Base-by-base conservation (phyloP, 1,139 yeast genomes). In the Zygosaccharomyces sapae region DNA sequence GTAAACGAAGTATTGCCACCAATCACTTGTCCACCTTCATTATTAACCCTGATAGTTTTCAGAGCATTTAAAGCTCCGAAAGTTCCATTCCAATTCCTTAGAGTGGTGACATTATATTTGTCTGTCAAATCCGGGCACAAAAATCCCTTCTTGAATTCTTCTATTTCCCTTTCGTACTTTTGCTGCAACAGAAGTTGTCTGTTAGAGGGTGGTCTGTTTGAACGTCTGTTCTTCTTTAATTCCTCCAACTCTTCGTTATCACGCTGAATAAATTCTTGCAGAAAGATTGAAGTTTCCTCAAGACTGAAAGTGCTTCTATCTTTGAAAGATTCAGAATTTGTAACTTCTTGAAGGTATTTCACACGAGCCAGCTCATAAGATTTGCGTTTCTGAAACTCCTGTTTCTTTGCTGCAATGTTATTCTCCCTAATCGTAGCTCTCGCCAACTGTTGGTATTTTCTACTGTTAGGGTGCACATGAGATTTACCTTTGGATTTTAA, bases 401-500 rank as follows among this genome's bases (percentile, higher is more conserved):
- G 66, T 62, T 83, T 85, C 63, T 77, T 80, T 45, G 72, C 72
- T 39, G 75, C 76, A 45, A 90, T 70, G 65, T 85, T 86, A 43
- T 75, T 76, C 54, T 88, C 94, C 65, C 97, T 76, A 41, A 88
- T 70, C 1, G 94, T 80, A n/a, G 97, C 97, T 54, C 94, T 73
- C 51, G 83, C 83, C 48, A 90, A 71, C 66, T 86, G 89, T 65
- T 85, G 84, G 68, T 87, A 85, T 67, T 87, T 89, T 47, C 97
- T 77, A 5, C 97, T 96, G 61, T 83, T 84, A 35, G 95, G 89
- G 65, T 90, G 97, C 56, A 90, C 74, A 8, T 64, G 59, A 24
- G 64, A 63, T 47, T 70, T 70, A 19, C 59, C 59, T 9, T 71
- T 68, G 16, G 82, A 81, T 39, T 80, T 80, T 50, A 81, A 67